Evolutionary conservation across 768 basidiomycete species (phyloP).

Genomic region (Suillus cothurnatus): DNA sequence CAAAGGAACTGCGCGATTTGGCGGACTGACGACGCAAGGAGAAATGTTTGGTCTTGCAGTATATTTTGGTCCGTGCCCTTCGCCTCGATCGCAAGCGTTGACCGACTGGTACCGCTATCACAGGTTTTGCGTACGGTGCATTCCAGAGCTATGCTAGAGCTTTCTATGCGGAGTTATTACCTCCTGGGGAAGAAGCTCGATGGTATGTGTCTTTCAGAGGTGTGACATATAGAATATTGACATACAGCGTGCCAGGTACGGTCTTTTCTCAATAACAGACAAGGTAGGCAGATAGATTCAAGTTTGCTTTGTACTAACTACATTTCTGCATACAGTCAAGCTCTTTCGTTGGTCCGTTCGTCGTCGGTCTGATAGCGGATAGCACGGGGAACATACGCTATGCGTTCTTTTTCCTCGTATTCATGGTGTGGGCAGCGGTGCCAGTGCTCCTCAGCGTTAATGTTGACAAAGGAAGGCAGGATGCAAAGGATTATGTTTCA

Average conservation of each 20-base stretch:
- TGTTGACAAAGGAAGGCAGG: conserved; percentile 60
- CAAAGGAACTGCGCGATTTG: conserved; percentile 47
- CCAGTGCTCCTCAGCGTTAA: conserved; percentile 76
- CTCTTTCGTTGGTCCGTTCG: conserved; percentile 88
- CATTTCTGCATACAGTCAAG: conserved; percentile 58
- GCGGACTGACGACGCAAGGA: conserved; percentile 73
- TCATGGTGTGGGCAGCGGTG: conserved; percentile 80
- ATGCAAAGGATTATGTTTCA: conserved; percentile 42
- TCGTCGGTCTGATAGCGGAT: conserved; percentile 89
- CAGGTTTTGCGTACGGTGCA: conserved; percentile 79
- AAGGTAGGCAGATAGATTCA: conserved; percentile 49
- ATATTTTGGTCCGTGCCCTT: conserved; percentile 66
- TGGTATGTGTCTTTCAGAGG: conserved; percentile 52
- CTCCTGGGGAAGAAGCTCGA: conserved; percentile 84
- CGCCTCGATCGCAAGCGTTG: neutral
- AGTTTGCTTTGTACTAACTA: neutral
- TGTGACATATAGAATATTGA: neutral
- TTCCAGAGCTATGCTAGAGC: conserved; percentile 91
- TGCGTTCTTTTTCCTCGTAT: conserved; percentile 84
- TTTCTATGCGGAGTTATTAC: conserved; percentile 85
- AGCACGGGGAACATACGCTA: conserved; percentile 90
- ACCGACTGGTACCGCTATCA: neutral
- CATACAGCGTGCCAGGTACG: conserved; percentile 46
- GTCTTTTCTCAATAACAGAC: conserved; percentile 88
- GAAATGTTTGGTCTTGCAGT: conserved; percentile 88